Evolutionary conservation across 2,329 filamentous ascomycete species (phyloP), one percentile per base, ranked within the genome.

Genomic region (Colletotrichum falcatum): DNA sequence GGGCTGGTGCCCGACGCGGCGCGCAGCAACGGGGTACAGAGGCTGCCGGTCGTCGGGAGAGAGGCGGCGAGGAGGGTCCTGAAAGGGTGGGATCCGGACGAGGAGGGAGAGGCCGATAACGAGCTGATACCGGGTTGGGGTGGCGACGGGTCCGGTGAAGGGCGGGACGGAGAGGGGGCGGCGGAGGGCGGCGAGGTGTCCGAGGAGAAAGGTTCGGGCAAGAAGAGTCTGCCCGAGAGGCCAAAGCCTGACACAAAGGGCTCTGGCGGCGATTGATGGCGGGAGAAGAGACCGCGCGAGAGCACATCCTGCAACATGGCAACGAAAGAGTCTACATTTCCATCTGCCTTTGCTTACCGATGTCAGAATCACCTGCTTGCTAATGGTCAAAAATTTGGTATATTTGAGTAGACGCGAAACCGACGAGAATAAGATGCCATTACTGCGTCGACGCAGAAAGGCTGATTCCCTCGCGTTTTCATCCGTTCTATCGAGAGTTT

Each of bases 101-200:
- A 79, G 2, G 81, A 83, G 23, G 83, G 83, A 1, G 80, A 83
- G 74, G 83, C 83, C 1, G 82, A 84, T 63, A 84, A 84, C 70
- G 77, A 80, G 12, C 62, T 84, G 61, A 78, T 84, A 56, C 73
- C 76, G 0, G 80, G 77, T 0, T 83, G 80, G 80, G 73, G 79
- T 44, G 74, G 79, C 14, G 35, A 62, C n/a, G 42, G 18, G 7
- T 12, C 23, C 2, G 64, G 44, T 33, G 67, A 49, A 3, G 67
- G 61, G 35, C 11, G 28, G 14, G 54, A 42, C 37, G 28, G 35
- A 6, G 12, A 44, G 7, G 35, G 16, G 20, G 16, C 9, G 26
- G n/a, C 12, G 3, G 35, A 53, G 11, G 14, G 20, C 49, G 3
- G 16, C 3, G 30, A 58, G 39, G 5, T 6, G 39, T 30, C 39